Evolutionary conservation across 1,284 basidiomycete genomes (phyloP), one percentile per base, ranked within the genome.

Genomic region (Schizophyllum commune): DNA sequence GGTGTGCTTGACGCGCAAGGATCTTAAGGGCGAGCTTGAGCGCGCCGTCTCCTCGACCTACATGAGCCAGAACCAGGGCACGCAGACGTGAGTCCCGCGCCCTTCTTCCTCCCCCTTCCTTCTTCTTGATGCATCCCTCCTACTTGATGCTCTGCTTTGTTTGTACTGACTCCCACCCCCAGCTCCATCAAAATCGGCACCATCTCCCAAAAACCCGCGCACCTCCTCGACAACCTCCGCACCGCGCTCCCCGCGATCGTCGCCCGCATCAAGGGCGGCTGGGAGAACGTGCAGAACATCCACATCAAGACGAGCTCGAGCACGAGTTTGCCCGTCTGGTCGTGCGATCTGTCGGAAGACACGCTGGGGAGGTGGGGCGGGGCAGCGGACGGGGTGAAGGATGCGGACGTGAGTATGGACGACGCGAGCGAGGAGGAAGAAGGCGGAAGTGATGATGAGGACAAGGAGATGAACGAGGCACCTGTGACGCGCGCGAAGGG

Each of bases 31-130:
- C 52, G 94, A 98, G 70, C 82, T 99, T 4, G 94, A 96, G 70
- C 84, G 86, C 52, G 96, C 96, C 11, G 88, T 99, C 65, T 86
- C 86, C 6, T 92, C 92, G 15, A 96, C 96, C 0, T 97, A 96
- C 74, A 93, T 95, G 86, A 88, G 94, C 72, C 92, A 94, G 74
- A 92, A 93, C 63, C 88, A 85, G 65, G 95, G 95, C n/a, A 95
- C 92, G 4, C 92, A 89, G 81, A 85, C 86, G 92, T 94, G 76
- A 60, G 91, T 84, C 21, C 27, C 55, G 32, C 58, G 11, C 53
- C 27, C 59, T 62, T 56, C 58, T 21, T 27, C 13, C 55, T 33
- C 3, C 39, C 55, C 32, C 32, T 60, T 27, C 47, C 22, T 22
- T 61, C 33, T 19, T 54, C 13, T n/a, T n/a, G n/a, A n/a, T n/a